Percentiles rank a stretch among this genome's conserved stretches.
phyloP scores from a whole-genome alignment of 345 rosid genomes.

The Camelina laxa region DNA sequence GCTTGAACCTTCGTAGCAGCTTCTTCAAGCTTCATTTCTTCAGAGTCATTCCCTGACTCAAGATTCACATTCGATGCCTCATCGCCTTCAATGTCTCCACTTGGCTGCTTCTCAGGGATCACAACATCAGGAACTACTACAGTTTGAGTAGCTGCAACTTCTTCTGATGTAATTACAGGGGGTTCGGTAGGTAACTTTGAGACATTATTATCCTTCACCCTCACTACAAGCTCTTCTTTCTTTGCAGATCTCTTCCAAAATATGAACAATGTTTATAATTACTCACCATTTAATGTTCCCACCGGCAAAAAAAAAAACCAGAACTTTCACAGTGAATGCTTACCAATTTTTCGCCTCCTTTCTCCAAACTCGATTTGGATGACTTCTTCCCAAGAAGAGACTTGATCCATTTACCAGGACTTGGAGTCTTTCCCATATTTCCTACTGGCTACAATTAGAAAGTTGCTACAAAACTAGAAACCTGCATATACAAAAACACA shows the following conservation, averaged over 20 bases:
- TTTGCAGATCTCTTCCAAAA: slow-evolving; percentile 55
- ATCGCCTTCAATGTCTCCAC: slow-evolving; percentile 36
- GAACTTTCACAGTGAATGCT: neutral
- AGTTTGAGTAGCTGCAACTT: slow-evolving; percentile 40
- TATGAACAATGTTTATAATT: slow-evolving; percentile 23
- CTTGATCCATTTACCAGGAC: slow-evolving; percentile 86
- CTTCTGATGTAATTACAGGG: slow-evolving; percentile 38
- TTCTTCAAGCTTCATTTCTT: slow-evolving; percentile 52
- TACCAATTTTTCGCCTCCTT: slow-evolving; percentile 58
- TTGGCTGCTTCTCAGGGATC: slow-evolving; percentile 39
- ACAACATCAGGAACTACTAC: slow-evolving; percentile 41
- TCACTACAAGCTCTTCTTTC: slow-evolving; percentile 55
- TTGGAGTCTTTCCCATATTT: slow-evolving; percentile 75
- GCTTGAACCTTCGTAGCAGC: slow-evolving; percentile 74
- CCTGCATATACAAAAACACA: slow-evolving; percentile 33
- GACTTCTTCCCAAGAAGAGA: slow-evolving; percentile 70
- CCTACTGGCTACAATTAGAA: slow-evolving; percentile 12
- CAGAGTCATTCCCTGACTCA: slow-evolving; percentile 51
- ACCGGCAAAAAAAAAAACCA: neutral
- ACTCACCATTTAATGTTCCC: slow-evolving; percentile 1
- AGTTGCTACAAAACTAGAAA: slow-evolving; percentile 24
- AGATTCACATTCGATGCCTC: slow-evolving; percentile 1
- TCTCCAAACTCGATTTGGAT: slow-evolving; percentile 61
- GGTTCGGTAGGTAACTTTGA: slow-evolving; percentile 44
- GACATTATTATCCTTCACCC: slow-evolving; percentile 49